phyloP scores from a whole-genome alignment of 805 yeast species.

The Starmera dryadoides region DNA sequence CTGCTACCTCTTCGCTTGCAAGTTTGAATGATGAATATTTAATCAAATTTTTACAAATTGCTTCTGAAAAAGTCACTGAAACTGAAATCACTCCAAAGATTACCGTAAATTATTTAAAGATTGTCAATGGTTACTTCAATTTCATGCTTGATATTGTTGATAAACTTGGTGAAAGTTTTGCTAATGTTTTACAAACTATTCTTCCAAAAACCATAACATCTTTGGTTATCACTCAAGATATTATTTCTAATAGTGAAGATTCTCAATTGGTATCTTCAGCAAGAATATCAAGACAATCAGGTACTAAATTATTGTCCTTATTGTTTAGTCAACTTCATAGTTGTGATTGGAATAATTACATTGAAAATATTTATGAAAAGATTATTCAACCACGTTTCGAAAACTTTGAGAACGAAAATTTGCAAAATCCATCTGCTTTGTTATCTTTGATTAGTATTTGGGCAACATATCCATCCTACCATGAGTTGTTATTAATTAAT shows the following conservation, averaged over 20 bases:
- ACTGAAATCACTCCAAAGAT: constrained; percentile 19
- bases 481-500: constrained; percentile 47
- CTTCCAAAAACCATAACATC: constrained; percentile 53
- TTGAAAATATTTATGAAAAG: constrained; percentile 40
- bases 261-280: constrained; percentile 28
- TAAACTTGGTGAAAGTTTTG: constrained; percentile 52
- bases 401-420: constrained; percentile 66
- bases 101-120: constrained; percentile 32
- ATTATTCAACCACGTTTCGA: constrained; percentile 60
- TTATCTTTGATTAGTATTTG: constrained; percentile 58
- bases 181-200: constrained; percentile 39
- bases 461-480: constrained; percentile 39
- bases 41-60: constrained; percentile 52
- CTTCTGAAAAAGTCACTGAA: constrained; percentile 46
- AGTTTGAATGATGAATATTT: constrained; percentile 47
- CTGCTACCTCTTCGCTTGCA: constrained; percentile 59
- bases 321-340: constrained; percentile 49
- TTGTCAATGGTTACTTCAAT: constrained; percentile 58
- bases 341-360: constrained; percentile 50
- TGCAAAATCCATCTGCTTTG: constrained; percentile 77
- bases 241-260: constrained; percentile 21
- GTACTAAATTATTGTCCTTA: constrained; percentile 54
- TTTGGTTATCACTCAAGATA: constrained; percentile 44
- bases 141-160: constrained; percentile 48
- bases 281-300: constrained; percentile 55